Evolutionary conservation across 2,329 filamentous ascomycete species (phyloP), one percentile per base, ranked within the genome.

Genomic region (Sporothrix pseudoabietina): DNA sequence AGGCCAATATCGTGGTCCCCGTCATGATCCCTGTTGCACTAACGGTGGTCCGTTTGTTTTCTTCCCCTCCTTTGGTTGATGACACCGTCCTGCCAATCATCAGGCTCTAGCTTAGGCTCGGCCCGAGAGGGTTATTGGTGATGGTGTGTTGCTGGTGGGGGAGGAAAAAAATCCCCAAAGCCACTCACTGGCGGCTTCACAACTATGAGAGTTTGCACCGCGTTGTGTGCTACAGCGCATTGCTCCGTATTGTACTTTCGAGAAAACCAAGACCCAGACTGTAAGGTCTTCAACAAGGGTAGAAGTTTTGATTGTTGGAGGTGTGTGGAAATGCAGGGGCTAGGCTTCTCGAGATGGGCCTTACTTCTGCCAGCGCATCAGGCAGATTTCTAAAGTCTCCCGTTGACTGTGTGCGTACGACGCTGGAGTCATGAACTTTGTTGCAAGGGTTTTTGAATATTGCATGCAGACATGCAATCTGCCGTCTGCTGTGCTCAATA

Each of bases 371-470:
- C 57, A 61, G 32, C 57, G 22, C 57, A 39, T n/a, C 57, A 39
- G n/a, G 32, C 16, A 22, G 8, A 7, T 39, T 5, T 22, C 7
- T 6, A 30, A 44, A 14, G 9, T 3, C n/a, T 22, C 61, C 10
- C 39, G 59, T 4, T 10, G 6, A 39, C 6, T 12, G 22, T 65
- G n/a, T 47, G 61, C 12, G 61, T 47, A 14, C 2, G 61, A 47
- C 61, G n/a, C 12, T 19, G 22, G 12, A 66, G 61, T 66, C 61
- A 47, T 66, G 39, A 66, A 30, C 61, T 47, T 66, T 47, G 39
- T 47, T 66, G 39, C 39, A 66, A 41, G 39, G 61, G 39, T 65
- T 12, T 16, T 4, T 8, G 44, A 14, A 49, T 14, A 44, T 65
- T 44, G 59, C n/a, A 22, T 47, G n/a, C 22, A 9, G 39, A 30